Evolutionary conservation across 2,329 filamentous ascomycete genomes (phyloP), one percentile per base, ranked within the genome.

Genomic region (Alternaria tenuissima): DNA sequence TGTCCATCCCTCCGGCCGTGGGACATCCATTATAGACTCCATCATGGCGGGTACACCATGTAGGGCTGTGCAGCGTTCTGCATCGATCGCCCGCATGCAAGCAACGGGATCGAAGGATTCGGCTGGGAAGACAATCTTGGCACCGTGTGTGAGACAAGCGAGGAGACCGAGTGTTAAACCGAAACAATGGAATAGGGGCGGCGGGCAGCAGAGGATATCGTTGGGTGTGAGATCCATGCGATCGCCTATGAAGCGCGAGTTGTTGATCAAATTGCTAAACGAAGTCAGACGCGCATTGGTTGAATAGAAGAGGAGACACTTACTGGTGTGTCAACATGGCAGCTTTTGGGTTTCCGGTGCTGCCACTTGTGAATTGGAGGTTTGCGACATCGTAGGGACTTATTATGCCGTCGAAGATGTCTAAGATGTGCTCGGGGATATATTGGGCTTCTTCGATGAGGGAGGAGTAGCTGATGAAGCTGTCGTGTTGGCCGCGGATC

Each of bases 1-100:
- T 1, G 61, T 67, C 68, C 85, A 86, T 16, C 78, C 73, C 3
- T 68, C 65, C 0, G 83, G 83, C 56, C 83, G 80, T n/a, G 81
- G 80, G 1, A 84, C 70, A 39, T 78, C 78, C 57, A 87, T 80
- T 9, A 86, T 82, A 0, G 88, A 88, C 73, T 93, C 90, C 76
- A 93, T 93, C 92, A 94, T 94, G 57, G 92, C 91, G 0, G 92
- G 92, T 0, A 94, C 92, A 34, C 92, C 92, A 73, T 94, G 91
- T 0, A 94, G 82, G 0, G 89, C 91, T 0, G 92, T 94, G 75
- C 80, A 82, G 34, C 70, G 73, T 56, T 83, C 80, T 8, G 76
- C 72, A 6, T 76, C 75, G 39, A 94, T 87, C 55, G 90, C 89
- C 43, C 82, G 82, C 34, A 94, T 82, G 2, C 89, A 89, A 0